Evolutionary conservation across 2,329 filamentous ascomycete genomes (phyloP), one percentile per base, ranked within the genome.

Genomic region (Neopestalotiopsis rosae): DNA sequence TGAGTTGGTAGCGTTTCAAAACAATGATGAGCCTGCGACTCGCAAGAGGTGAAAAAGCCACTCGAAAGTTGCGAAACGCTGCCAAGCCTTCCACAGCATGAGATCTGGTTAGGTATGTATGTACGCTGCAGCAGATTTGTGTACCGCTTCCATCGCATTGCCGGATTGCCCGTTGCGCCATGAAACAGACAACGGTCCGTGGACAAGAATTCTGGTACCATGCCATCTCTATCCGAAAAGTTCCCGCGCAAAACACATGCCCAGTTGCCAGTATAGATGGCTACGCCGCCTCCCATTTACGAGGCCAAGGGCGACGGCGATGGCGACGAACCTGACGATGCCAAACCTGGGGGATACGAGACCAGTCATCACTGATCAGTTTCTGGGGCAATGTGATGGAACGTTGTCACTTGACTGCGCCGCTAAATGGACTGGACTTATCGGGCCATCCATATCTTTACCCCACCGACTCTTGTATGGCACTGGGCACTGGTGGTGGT

Each of bases 351-450:
- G 30, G 57, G 30, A 59, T 30, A 59, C 57, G 57, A 59, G 34
- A 45, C 45, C 20, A 45, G 49, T 32, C 14, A 45, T 28, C 24
- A 28, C 24, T 28, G 24, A 34, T 10, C 56, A 67, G 28, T 67
- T 28, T 67, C 30, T 34, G 40, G 34, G 34, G 40, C 64, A 67
- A 67, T 67, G 65, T 52, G 28, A 67, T 67, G 63, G 49, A 65
- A 65, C 63, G 63, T 65, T 65, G 45, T 65, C 49, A 57, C 28
- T 65, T 57, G 63, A 65, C 63, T 65, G 63, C 63, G 63, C 63
- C 63, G 62, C 62, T 52, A 52, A 20, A 17, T 52, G 9, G 2
- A 49, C 61, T 42, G 14, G n/a, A n/a, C 40, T 52, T 4, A 40
- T 65, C 32, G 63, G 32, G 63, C 17, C 17, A 20, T 65, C 34